Evolutionary conservation across 768 basidiomycete species (phyloP).

Genomic region (Xerocomellus amylosporus): DNA sequence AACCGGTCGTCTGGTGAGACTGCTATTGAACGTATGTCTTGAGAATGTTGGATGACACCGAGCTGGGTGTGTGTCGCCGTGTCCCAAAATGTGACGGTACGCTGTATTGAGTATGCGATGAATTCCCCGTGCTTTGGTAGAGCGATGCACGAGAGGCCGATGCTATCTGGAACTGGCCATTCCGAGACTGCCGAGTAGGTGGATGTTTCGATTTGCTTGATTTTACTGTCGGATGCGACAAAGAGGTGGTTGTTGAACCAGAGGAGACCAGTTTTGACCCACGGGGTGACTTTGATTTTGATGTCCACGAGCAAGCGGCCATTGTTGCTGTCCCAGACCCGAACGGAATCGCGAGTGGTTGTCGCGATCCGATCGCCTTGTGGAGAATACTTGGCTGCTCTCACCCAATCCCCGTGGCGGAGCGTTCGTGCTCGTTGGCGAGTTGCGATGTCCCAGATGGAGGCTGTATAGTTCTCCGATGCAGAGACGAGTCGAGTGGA

Average conservation of each 20-base stretch:
- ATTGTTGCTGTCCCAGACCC: not conserved
- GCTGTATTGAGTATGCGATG: no score
- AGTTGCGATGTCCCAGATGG: not conserved
- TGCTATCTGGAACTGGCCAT: no score
- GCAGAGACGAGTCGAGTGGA: no score
- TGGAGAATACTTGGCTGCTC: not conserved
- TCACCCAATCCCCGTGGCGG: not conserved
- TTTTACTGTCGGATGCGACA: not conserved
- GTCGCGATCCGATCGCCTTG: not conserved
- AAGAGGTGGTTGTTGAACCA: not conserved
- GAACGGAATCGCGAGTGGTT: not conserved
- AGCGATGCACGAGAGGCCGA: no score
- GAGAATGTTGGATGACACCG: not conserved
- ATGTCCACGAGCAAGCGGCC: not conserved
- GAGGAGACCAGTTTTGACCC: not conserved
- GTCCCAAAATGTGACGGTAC: not conserved
- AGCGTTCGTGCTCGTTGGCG: not conserved
- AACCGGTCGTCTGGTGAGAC: no score
- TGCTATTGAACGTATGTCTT: not conserved
- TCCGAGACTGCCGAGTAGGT: not conserved
- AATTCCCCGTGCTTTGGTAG: no score
- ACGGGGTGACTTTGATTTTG: not conserved
- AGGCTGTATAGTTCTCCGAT: not conserved
- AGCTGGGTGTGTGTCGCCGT: not conserved
- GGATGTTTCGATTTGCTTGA: not conserved